Evolutionary conservation across 805 yeast species (phyloP).

Genomic region (Tetrapisispora taiwanensis): DNA sequence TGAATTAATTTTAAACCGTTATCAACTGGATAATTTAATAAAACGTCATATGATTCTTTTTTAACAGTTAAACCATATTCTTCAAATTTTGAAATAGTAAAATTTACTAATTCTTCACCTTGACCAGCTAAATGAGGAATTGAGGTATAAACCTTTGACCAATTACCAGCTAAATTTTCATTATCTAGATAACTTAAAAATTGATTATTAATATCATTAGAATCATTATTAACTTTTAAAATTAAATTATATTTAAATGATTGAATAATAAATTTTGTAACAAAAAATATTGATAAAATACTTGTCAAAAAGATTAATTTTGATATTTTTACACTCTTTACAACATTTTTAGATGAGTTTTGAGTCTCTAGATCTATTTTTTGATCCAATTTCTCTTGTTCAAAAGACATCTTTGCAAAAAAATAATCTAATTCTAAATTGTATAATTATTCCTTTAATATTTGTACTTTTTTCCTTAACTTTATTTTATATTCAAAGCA

Average conservation of each 20-base stretch:
- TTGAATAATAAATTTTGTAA: no score
- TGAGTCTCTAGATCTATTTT: neutral
- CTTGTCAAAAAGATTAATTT: no score
- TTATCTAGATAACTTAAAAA: conserved; percentile 19
- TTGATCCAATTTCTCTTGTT: neutral
- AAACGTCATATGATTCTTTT: conserved; percentile 52
- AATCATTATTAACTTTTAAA: neutral
- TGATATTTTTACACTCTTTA: no score
- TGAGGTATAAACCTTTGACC: conserved; percentile 44
- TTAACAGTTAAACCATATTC: conserved; percentile 49
- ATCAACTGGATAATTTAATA: conserved; percentile 51
- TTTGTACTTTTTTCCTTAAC: no score
- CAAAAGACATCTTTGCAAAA: neutral
- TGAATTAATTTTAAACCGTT: conserved; percentile 39
- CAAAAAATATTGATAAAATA: no score
- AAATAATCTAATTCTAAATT: no score
- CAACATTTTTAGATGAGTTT: neutral
- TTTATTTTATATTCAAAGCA: no score
- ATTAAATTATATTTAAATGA: no score
- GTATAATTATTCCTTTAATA: no score
- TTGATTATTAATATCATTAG: neutral
- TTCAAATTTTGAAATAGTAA: conserved; percentile 47
- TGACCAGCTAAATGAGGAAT: conserved; percentile 53
- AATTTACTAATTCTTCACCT: conserved; percentile 39
- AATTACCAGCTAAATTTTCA: conserved; percentile 37